Percentiles rank a stretch among this genome's conserved stretches.
Conservation (phyloP, 1,284 basidiomycete genomes). For the Agaricales sp. region DNA sequence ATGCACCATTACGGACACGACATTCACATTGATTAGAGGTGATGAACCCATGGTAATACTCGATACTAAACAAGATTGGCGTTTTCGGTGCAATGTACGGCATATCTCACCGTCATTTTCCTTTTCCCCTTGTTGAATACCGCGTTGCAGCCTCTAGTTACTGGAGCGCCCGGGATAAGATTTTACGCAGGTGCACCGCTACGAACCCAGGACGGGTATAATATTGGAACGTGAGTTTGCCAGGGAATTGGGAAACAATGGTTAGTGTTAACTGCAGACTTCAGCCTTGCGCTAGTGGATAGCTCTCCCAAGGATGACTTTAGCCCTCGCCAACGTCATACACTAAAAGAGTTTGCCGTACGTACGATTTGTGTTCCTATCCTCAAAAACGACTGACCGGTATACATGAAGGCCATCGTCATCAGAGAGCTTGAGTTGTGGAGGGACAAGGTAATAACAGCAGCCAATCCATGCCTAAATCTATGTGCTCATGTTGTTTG, state of each 20-base stretch:
- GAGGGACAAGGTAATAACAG: conserved; percentile 67
- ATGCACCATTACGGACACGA: conserved; percentile 2
- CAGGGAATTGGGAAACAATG: conserved; percentile 4
- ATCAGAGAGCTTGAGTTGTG: conserved; percentile 95
- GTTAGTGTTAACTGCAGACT: conserved; percentile 6
- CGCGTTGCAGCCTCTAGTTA: conserved; percentile 59
- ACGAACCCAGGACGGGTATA: conserved; percentile 82
- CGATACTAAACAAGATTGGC: conserved; percentile 78
- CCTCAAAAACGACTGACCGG: not conserved
- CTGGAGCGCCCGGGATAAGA: conserved; percentile 56
- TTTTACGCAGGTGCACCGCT: conserved; percentile 92
- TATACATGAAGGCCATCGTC: conserved; percentile 53
- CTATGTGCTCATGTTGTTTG: not conserved
- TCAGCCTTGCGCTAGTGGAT: conserved; percentile 76
- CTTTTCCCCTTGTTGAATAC: conserved; percentile 2
- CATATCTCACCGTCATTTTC: not conserved
- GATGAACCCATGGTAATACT: conserved; percentile 86
- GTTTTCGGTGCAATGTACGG: conserved; percentile 71
- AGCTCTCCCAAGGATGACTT: conserved; percentile 80
- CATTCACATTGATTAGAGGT: conserved; percentile 42
- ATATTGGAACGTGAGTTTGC: conserved; percentile 65
- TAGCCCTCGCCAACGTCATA: conserved; percentile 81
- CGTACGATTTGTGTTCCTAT: conserved; percentile 11
- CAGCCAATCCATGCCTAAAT: conserved; percentile 1
- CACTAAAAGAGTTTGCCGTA: conserved; percentile 86